A percentile compares a stretch with the other conserved stretches of the same genome.
Conservation (phyloP, 176 grass and related monocot species). For the Phoenix dactylifera region DNA sequence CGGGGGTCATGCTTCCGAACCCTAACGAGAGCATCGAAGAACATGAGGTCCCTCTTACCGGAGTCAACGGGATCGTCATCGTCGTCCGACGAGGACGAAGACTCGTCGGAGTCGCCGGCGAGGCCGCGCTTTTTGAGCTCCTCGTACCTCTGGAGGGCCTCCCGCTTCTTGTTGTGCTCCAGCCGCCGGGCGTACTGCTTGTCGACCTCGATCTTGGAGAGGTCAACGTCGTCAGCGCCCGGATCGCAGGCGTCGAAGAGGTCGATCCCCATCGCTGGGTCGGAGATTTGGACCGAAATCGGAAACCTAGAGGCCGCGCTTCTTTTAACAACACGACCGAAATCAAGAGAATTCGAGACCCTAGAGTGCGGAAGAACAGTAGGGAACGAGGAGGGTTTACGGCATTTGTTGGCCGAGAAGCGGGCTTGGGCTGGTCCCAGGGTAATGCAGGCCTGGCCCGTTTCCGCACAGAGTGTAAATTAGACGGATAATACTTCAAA, state of each 20-base stretch:
- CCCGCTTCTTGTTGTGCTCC: constrained; percentile 84
- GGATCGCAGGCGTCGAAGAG: constrained; percentile 28
- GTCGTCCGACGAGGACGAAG: constrained; percentile 15
- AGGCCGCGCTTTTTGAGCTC: constrained; percentile 55
- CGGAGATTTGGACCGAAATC: too few species aligned
- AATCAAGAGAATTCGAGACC: too few species aligned
- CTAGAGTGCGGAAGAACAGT: too few species aligned
- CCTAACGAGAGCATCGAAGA: constrained; percentile 61
- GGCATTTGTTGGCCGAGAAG: too few species aligned
- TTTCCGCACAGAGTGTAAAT: too few species aligned
- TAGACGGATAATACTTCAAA: too few species aligned
- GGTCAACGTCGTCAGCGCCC: constrained; percentile 29
- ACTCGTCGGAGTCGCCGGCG: constrained; percentile 7
- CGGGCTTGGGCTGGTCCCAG: too few species aligned
- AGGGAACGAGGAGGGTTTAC: too few species aligned
- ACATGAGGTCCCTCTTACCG: constrained; percentile 31
- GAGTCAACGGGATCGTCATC: constrained; percentile 12
- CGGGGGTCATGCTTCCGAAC: constrained; percentile 52
- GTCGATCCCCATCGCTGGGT: constrained; percentile 22
- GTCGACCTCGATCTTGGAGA: constrained; percentile 62
- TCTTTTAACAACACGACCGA: too few species aligned
- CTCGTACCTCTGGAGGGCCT: constrained; percentile 47
- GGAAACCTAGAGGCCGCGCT: too few species aligned
- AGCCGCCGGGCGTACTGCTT: constrained; percentile 50
- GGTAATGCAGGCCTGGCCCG: too few species aligned